phyloP scores from a whole-genome alignment of 148 eudicot genomes.

The Arbutus unedo region DNA sequence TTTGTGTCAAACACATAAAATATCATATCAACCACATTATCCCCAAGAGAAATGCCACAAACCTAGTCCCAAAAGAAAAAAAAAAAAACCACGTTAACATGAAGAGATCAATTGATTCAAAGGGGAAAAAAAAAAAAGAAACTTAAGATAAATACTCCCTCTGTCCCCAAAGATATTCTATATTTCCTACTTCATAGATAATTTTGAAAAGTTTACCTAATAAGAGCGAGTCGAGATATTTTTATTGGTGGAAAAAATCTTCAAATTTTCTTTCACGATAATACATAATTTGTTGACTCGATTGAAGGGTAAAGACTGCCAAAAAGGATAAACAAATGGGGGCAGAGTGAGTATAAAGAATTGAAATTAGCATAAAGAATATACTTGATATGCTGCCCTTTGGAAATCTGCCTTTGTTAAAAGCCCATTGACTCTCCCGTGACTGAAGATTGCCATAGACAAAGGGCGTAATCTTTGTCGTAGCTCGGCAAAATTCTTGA shows the following conservation, averaged over 20 bases:
- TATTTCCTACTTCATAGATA: not conserved
- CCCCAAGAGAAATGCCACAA: slow-evolving; percentile 63
- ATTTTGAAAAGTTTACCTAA: not conserved
- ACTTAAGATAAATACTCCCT: not conserved
- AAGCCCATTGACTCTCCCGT: slow-evolving; percentile 68
- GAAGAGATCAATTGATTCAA: not conserved
- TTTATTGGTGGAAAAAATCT: not conserved
- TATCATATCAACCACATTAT: slow-evolving; percentile 70
- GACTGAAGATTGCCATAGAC: slow-evolving; percentile 74
- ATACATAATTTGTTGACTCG: not conserved
- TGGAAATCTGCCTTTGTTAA: slow-evolving; percentile 70
- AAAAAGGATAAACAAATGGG: not conserved
- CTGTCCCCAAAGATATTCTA: not conserved
- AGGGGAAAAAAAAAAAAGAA: not conserved
- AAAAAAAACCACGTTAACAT: not conserved
- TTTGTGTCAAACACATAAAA: slow-evolving; percentile 69
- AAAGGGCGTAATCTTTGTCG: slow-evolving; percentile 55
- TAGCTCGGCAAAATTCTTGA: slow-evolving; percentile 63
- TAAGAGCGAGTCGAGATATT: not conserved
- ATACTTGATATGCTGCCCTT: slow-evolving; percentile 84
- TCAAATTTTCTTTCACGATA: not conserved
- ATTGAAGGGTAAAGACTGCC: not conserved
- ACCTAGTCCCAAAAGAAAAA: slow-evolving; percentile 39
- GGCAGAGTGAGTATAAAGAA: not conserved
- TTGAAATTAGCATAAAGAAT: not conserved